Base-by-base conservation (phyloP, 2,329 filamentous ascomycete species). In the Phialocephala sp. region DNA sequence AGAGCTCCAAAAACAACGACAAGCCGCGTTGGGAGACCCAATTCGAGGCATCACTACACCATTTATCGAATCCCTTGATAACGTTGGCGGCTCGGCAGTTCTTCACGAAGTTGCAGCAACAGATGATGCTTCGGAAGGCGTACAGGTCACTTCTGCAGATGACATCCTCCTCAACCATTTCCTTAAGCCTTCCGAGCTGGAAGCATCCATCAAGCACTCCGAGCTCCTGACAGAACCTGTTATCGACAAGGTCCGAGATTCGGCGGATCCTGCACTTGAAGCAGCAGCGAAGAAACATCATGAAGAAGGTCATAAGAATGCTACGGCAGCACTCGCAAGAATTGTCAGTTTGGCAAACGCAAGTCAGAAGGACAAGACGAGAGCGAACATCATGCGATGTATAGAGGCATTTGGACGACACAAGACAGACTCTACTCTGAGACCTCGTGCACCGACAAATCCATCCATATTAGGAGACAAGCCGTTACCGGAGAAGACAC, bases 331-430 rank as follows among this genome's bases (percentile, higher is more conserved):
- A 11, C 83, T 99, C 69, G 81, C 84, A 69, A 89, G 94, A 63
- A 97, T 99, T 77, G 86, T 92, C 0, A 85, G 87, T 52, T 81
- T 99, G 62, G 84, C 85, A 47, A 93, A 96, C 74, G 90, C 88
- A 72, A 94, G 87, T 77, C 89, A 87, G 71, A 90, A 91, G 78
- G 92, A 97, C 74, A 87, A 88, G 60, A 88, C 89, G 72, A 89
- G 93, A 72, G 88, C 91, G 75, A 97, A 97, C 76, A 90, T 94
- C 72, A 85, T 89, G 72, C 89, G 93, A 68, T 96, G 94, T 78
- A 86, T 99, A 71, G 87, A 94, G 67, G 89, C 88, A 2, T 97
- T 99, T 75, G 95, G 95, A 59, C 89, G 95, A 59, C 95, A 99
- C 83, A 88, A 90, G 72, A 99, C 95, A 1, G 95, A 99, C 78